These are phyloP conservation scores for Hypomyces rosellus DNA, from an alignment of 2,329 filamentous ascomycete species.

Conservation along the genomic window DNA sequence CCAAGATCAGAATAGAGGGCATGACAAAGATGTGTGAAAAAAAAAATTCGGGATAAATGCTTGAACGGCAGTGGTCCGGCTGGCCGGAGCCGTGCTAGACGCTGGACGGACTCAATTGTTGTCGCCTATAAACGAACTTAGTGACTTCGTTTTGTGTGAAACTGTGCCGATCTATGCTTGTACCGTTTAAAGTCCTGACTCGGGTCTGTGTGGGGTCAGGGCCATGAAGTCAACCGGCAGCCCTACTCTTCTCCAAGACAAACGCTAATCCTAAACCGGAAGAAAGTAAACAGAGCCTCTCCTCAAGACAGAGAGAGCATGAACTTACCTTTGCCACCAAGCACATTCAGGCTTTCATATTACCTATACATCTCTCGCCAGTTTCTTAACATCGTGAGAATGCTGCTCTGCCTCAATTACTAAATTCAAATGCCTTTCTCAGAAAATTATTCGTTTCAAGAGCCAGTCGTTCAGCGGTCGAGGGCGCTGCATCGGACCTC, in stretches of 20 bases:
- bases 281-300: constrained; percentile 24
- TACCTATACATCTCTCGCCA: too few relatives aligned
- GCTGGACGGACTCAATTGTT: constrained; percentile 1
- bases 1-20: constrained; percentile 9
- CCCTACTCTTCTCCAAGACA: background rate
- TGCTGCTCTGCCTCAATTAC: too few relatives aligned
- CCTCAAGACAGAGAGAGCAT: too few relatives aligned
- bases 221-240: background rate
- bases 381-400: too few relatives aligned
- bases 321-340: background rate
- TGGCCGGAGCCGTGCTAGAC: constrained; percentile 13
- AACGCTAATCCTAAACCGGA: constrained; percentile 22
- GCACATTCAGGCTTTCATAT: background rate
- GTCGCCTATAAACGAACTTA: background rate
- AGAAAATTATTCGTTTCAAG: too few relatives aligned
- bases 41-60: constrained; percentile 24
- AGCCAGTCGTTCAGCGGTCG: background rate
- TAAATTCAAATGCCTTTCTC: too few relatives aligned
- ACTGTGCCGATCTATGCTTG: background rate
- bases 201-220: too few relatives aligned
- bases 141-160: background rate
- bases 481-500: background rate
- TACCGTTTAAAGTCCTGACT: too few relatives aligned
- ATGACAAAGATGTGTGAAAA: constrained; percentile 19
- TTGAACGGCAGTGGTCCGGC: constrained; percentile 24